Evolutionary conservation across 305 asterid genomes (phyloP).

Genomic region (Ilex paraguariensis): DNA sequence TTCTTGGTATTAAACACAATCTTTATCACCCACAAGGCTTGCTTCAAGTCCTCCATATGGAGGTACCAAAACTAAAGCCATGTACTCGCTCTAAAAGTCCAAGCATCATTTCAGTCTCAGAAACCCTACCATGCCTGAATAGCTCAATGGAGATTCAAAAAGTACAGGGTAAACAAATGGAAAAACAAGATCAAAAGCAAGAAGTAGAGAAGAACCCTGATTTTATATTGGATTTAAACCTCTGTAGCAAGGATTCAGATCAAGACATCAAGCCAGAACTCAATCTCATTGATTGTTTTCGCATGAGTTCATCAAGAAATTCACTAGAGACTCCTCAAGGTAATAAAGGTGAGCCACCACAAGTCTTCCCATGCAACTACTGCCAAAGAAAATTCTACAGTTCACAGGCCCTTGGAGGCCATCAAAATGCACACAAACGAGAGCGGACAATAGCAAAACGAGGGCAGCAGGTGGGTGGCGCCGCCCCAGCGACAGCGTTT

Average conservation of each 20-base stretch:
- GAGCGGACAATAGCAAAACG: slow-evolving; percentile 66
- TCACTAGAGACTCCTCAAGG: neutral
- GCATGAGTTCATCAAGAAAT: slow-evolving; percentile 7
- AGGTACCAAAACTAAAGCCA: slow-evolving; percentile 23
- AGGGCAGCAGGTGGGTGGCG: no score
- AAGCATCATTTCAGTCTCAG: slow-evolving; percentile 13
- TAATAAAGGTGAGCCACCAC: slow-evolving; percentile 23
- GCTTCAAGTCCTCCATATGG: slow-evolving; percentile 20
- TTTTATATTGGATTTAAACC: slow-evolving; percentile 46
- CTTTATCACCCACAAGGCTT: no score
- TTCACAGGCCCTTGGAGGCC: slow-evolving; percentile 92
- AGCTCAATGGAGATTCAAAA: neutral
- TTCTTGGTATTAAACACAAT: no score
- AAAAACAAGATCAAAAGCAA: slow-evolving; percentile 7
- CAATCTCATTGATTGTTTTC: slow-evolving; percentile 26
- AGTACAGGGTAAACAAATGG: slow-evolving; percentile 5
- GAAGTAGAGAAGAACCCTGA: slow-evolving; percentile 9
- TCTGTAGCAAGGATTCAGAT: slow-evolving; percentile 25
- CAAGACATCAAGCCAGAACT: slow-evolving; percentile 25
- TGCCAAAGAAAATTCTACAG: slow-evolving; percentile 80
- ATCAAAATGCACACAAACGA: slow-evolving; percentile 84
- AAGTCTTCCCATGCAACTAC: slow-evolving; percentile 75
- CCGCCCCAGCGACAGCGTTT: slow-evolving; percentile 7
- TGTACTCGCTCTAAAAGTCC: slow-evolving; percentile 22
- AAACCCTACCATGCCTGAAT: slow-evolving; percentile 1